These are phyloP conservation scores for Boehmeria nivea DNA, from an alignment of 306 rosid genomes.

Conservation along the genomic window DNA sequence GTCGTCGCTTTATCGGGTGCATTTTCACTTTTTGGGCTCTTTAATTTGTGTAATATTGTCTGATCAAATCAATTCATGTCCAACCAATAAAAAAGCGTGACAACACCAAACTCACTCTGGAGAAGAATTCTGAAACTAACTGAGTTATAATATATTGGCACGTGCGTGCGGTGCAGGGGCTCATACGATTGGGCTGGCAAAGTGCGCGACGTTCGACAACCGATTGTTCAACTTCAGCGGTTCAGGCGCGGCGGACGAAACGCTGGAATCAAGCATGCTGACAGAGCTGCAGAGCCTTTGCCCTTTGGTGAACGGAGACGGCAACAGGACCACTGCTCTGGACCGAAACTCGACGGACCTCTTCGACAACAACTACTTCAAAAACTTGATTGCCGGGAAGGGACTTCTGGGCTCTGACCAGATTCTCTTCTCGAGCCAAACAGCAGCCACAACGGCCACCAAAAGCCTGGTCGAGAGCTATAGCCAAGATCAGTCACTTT, in stretches of 20 bases:
- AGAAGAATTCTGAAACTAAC: too few relatives aligned
- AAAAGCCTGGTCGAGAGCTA: slow-evolving; percentile 54
- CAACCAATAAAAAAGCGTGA: too few relatives aligned
- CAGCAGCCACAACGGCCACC: slow-evolving; percentile 36
- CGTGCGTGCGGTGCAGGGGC: too few relatives aligned
- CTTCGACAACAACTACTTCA: slow-evolving; percentile 78
- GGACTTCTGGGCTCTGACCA: slow-evolving; percentile 83
- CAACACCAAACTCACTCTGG: too few relatives aligned
- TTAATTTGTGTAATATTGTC: too few relatives aligned
- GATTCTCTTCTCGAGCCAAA: slow-evolving; percentile 40
- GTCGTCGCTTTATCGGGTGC: slow-evolving; percentile 78
- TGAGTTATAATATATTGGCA: too few relatives aligned
- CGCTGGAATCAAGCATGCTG: slow-evolving; percentile 47
- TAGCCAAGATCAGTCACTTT: slow-evolving; percentile 30
- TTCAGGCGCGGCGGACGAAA: slow-evolving; percentile 48
- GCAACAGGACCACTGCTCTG: slow-evolving; percentile 41
- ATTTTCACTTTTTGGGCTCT: too few relatives aligned
- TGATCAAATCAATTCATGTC: too few relatives aligned
- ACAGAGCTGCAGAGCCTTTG: slow-evolving; percentile 59
- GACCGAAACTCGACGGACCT: slow-evolving; percentile 70
- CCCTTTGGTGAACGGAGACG: slow-evolving; percentile 55
- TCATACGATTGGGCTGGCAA: slow-evolving; percentile 72
- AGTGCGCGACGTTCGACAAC: slow-evolving; percentile 55
- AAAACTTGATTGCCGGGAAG: slow-evolving; percentile 50
- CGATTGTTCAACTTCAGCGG: slow-evolving; percentile 70